Evolutionary conservation across 208 protist species (phyloP).

Genomic region (Trypanosoma cruzi): DNA sequence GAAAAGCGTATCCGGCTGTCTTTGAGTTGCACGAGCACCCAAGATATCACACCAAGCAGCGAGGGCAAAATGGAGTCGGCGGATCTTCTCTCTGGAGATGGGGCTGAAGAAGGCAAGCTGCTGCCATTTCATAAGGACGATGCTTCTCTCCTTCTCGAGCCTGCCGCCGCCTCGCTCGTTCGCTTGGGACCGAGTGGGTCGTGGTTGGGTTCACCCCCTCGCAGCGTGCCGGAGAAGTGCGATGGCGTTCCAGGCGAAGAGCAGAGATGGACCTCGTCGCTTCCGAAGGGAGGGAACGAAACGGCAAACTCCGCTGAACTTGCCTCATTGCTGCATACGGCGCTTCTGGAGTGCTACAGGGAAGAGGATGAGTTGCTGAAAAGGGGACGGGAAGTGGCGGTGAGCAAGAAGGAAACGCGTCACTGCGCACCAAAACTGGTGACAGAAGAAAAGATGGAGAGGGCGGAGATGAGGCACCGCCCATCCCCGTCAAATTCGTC

Average conservation of each 20-base stretch:
- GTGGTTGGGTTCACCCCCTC: not conserved
- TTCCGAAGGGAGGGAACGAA: not conserved
- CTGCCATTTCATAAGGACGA: not conserved
- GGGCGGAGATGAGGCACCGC: not conserved
- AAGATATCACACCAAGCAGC: conserved; percentile 15
- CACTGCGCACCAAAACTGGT: not conserved
- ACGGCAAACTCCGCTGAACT: not conserved
- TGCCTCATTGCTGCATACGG: conserved; percentile 18
- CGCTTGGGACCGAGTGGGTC: conserved; percentile 15
- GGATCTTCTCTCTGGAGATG: not conserved
- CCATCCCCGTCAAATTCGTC: not conserved
- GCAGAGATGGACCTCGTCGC: not conserved
- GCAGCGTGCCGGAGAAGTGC: not conserved
- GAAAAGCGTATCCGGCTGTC: conserved; percentile 1
- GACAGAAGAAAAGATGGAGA: not conserved
- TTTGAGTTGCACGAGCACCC: conserved; percentile 1
- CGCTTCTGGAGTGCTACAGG: conserved; percentile 27
- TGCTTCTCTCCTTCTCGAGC: conserved; percentile 7
- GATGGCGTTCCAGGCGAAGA: not conserved
- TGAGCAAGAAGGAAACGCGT: not conserved
- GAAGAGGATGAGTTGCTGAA: conserved; percentile 28
- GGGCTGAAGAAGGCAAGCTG: not conserved
- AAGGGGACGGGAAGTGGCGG: not conserved
- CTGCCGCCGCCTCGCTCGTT: conserved; percentile 21
- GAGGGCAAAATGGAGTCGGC: not conserved